These are phyloP conservation scores for Metschnikowia matae DNA, from an alignment of 805 yeast genomes.

Conservation along the genomic window DNA sequence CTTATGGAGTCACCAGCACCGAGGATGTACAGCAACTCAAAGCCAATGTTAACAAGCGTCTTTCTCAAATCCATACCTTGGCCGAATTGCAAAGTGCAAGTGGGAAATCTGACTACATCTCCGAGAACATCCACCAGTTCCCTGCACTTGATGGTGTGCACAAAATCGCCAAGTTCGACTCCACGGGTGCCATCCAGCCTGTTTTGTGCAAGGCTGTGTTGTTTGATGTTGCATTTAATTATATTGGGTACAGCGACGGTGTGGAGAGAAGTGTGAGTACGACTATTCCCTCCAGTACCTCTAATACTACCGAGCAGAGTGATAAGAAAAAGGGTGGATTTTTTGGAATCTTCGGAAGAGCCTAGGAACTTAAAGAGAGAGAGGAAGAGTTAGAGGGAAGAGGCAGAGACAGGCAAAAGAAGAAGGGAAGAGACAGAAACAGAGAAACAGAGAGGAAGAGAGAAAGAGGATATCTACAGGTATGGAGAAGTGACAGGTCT, in stretches of 20 bases:
- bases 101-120: slow-evolving; percentile 22
- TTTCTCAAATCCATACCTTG: slow-evolving; percentile 38
- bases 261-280: slow-evolving; percentile 6
- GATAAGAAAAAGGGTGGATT: slow-evolving; percentile 57
- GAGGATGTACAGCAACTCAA: slow-evolving; percentile 26
- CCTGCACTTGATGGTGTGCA: slow-evolving; percentile 20
- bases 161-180: slow-evolving; percentile 22
- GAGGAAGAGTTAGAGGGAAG: too few relatives aligned
- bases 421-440: too few relatives aligned
- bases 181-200: slow-evolving; percentile 42
- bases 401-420: too few relatives aligned
- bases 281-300: slow-evolving; percentile 2
- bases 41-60: slow-evolving; percentile 14
- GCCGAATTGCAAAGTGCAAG: slow-evolving; percentile 41
- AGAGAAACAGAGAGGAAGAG: too few relatives aligned
- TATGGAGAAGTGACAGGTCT: too few relatives aligned
- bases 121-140: slow-evolving; percentile 45
- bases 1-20: slow-evolving; percentile 39
- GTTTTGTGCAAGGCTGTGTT: slow-evolving; percentile 82
- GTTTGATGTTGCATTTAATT: slow-evolving; percentile 87
- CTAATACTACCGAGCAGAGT: slow-evolving; percentile 17
- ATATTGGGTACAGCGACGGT: slow-evolving; percentile 49
- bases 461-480: too few relatives aligned
- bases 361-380: not conserved
- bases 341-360: slow-evolving; percentile 68